Evolutionary conservation across 2,329 filamentous ascomycete species (phyloP), one percentile per base, ranked within the genome.

Genomic region (Penicillium sp.): DNA sequence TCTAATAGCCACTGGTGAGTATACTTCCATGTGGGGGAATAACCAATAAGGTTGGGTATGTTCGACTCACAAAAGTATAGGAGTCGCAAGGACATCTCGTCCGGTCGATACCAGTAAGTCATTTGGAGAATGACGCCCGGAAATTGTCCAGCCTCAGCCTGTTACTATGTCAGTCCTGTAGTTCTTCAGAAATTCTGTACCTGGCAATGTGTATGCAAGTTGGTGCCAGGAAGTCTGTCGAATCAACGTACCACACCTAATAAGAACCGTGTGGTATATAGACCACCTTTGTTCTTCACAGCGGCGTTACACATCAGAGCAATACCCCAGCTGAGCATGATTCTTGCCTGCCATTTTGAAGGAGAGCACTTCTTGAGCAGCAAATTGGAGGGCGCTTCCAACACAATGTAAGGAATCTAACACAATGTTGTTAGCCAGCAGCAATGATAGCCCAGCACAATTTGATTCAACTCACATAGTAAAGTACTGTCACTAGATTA

Each of bases 61-160:
- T n/a, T 16, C 13, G 34, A 36, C 72, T 46, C 60, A 77, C 75
- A 79, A 52, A 79, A 79, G 53, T 77, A 79, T 4, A 79, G 62
- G 0, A 81, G 59, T 8, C 77, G 71, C 2, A 76, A 65, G 6
- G 64, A 64, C 60, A 77, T 75, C 54, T 79, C 75, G 48, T 79
- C 77, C 9, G 70, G 74, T 0, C 76, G 72, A 56, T 81, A 81
- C 73, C 78, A 81, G 55, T 72, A 75, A 18, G 70, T 77, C 10
- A 80, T 66, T 36, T 77, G 75, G 2, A 72, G 71, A 27, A 73
- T 70, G 6, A 76, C 63, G 0, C 74, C 75, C 0, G 76, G 76
- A 34, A 78, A 78, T 58, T 75, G 66, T 6, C 76, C 75, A 24
- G 75, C 76, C 55, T 78, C 75, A 54, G 59, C 57, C 62, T 63